phyloP scores from a whole-genome alignment of 2,329 filamentous ascomycete genomes.

The Cytospora paraplurivora region DNA sequence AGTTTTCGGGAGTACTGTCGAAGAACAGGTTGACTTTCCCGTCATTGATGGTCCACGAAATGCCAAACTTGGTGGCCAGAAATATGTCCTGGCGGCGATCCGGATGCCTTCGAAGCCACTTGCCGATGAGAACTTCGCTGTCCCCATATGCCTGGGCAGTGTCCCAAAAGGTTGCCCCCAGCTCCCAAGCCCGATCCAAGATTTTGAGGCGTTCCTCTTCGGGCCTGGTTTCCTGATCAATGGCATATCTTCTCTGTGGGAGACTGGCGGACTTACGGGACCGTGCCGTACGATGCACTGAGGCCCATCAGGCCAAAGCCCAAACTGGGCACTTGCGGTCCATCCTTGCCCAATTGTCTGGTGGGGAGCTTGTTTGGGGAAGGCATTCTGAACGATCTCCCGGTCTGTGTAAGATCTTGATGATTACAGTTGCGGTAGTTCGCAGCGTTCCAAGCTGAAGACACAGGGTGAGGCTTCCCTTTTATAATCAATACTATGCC shows the following conservation, averaged over 20 bases:
- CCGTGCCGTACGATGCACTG: conserved; percentile 29
- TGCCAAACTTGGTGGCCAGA: conserved; percentile 46
- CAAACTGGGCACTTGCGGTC: conserved; percentile 32
- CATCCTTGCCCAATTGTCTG: conserved; percentile 32
- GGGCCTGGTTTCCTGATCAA: conserved; percentile 37
- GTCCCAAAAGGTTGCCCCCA: conserved; percentile 57
- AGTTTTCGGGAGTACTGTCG: conserved; percentile 38
- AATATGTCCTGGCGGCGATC: conserved; percentile 52
- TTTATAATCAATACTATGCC: too few relatives aligned
- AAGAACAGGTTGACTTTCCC: neutral
- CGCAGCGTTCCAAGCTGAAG: too few relatives aligned
- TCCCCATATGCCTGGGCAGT: conserved; percentile 50
- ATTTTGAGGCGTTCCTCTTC: conserved; percentile 53
- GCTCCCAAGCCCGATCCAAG: conserved; percentile 53
- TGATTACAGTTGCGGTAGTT: neutral
- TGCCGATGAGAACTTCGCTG: conserved; percentile 51
- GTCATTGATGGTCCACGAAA: conserved; percentile 16
- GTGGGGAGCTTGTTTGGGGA: conserved; percentile 20
- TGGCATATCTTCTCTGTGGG: neutral
- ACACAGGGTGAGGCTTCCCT: too few relatives aligned
- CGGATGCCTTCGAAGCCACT: conserved; percentile 54
- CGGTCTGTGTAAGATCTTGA: neutral
- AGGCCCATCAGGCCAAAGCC: conserved; percentile 37
- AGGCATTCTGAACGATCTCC: neutral
- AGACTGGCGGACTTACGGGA: conserved; percentile 24